Base-by-base conservation (phyloP, 2,329 filamentous ascomycete species). In the Alternaria sp. region DNA sequence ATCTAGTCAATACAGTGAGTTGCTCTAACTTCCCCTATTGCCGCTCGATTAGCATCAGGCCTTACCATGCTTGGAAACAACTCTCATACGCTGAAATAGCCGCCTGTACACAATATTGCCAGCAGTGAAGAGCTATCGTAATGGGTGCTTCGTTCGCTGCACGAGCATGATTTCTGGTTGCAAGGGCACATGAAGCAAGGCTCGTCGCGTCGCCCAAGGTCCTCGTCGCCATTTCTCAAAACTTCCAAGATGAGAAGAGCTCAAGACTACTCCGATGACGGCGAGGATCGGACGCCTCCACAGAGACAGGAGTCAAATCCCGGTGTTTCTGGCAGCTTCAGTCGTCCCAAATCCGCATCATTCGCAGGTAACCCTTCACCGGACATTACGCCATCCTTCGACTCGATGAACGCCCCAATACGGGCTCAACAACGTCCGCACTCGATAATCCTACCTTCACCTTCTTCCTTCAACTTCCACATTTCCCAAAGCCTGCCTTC, bases 311-410 rank as follows among this genome's bases (percentile, higher is more conserved):
- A 64, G 30, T n/a, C 66, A 30, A 56, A 30, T 40, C 59, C 63
- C 11, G 67, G 69, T 57, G 69, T 62, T 19, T 68, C 61, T 50
- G 59, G 62, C 10, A 40, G 58, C 9, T 70, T 65, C n/a, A 21
- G 63, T 10, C 66, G 70, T 57, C 47, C 70, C 4, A 50, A 54
- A 17, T 51, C 59, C 23, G n/a, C 52, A 17, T 26, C 58, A 13
- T 55, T 67, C 10, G 60, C 67, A 17, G 55, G 56, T 1, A 67
- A 65, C 46, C 75, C 73, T 25, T 71, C 73, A 13, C 71, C 73
- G 25, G 64, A 68, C 26, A 69, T 66, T 10, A 56, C 63, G 19
- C 82, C 81, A 69, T 86, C 87, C 25, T 86, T 85, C 6, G 77
- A 78, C 59, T 82, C 81, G 13, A 78, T 78, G 15, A 81, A 71